A percentile compares a stretch with the other conserved stretches of the same genome.
These are phyloP conservation scores for Trichoderma asperellum DNA, from an alignment of 2,329 filamentous ascomycete species.

Conservation along the genomic window DNA sequence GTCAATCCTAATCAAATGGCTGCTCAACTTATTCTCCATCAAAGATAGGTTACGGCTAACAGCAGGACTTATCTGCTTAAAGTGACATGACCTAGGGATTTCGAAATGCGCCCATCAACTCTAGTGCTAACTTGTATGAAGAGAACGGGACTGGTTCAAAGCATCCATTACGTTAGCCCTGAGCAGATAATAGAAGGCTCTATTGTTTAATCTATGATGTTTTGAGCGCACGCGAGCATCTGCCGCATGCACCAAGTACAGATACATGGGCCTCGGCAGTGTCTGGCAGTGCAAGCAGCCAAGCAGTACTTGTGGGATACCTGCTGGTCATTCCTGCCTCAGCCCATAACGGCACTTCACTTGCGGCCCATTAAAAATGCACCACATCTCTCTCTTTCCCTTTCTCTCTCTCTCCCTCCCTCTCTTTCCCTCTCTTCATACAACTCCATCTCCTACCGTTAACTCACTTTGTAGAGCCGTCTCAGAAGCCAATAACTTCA, in stretches of 20 bases:
- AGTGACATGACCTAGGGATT: neutral
- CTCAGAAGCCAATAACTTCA: neutral
- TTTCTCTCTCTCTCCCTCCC: neutral
- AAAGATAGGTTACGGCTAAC: neutral
- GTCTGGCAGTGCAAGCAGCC: neutral
- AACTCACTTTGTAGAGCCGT: neutral
- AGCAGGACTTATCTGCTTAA: neutral
- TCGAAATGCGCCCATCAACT: neutral
- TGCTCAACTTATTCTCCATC: neutral
- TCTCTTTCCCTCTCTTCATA: neutral
- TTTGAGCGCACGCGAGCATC: neutral
- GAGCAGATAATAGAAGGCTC: neutral
- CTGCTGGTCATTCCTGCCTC: conserved; percentile 7
- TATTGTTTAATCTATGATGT: neutral
- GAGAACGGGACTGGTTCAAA: neutral
- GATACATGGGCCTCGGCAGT: neutral
- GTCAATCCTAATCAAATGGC: neutral
- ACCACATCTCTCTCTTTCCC: neutral
- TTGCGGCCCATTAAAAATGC: neutral
- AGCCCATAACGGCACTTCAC: neutral
- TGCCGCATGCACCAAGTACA: neutral
- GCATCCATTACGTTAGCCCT: neutral
- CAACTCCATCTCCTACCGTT: neutral
- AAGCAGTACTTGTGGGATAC: neutral
- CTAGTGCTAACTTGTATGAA: neutral